Evolutionary conservation across 2,329 filamentous ascomycete genomes (phyloP).

Genomic region (Zymoseptoria ardabiliae): DNA sequence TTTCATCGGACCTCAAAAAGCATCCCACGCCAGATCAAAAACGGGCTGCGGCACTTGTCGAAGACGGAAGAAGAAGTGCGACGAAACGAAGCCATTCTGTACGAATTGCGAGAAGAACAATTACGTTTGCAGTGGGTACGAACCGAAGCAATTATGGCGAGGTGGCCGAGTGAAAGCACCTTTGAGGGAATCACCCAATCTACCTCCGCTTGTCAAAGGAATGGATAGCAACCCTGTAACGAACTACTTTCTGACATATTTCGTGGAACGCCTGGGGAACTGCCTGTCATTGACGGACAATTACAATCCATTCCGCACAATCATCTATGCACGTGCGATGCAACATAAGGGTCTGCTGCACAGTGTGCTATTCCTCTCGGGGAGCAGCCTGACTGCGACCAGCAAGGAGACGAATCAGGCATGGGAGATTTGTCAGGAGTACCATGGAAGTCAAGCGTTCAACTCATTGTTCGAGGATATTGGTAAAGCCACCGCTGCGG

Average conservation of each 20-base stretch:
- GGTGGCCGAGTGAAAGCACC: slow-evolving; percentile 52
- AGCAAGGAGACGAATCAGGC: slow-evolving; percentile 22
- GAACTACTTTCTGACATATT: slow-evolving; percentile 74
- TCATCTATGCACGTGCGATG: slow-evolving; percentile 74
- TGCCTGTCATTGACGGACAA: slow-evolving; percentile 74
- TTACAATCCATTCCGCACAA: slow-evolving; percentile 77
- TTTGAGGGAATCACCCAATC: slow-evolving; percentile 24
- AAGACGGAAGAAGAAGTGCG: slow-evolving; percentile 55
- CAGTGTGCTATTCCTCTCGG: slow-evolving; percentile 75
- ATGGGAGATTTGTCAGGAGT: slow-evolving; percentile 47
- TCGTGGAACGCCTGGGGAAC: slow-evolving; percentile 68
- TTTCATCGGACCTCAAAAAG: slow-evolving; percentile 54
- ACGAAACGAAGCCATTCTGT: slow-evolving; percentile 45
- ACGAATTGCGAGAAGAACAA: slow-evolving; percentile 91
- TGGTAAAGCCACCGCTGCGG: slow-evolving; percentile 1
- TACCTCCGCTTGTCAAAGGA: slow-evolving; percentile 63
- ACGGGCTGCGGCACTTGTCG: slow-evolving; percentile 54
- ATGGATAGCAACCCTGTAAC: slow-evolving; percentile 69
- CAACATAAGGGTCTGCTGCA: slow-evolving; percentile 81
- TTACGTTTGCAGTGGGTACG: slow-evolving; percentile 84
- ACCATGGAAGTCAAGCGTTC: slow-evolving; percentile 44
- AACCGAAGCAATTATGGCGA: slow-evolving; percentile 78
- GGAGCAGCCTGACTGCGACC: slow-evolving; percentile 59
- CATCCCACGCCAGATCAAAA: slow-evolving; percentile 64
- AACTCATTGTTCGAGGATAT: slow-evolving; percentile 18